Evolutionary conservation across 768 basidiomycete genomes (phyloP).

Genomic region (Mycena polygramma): DNA sequence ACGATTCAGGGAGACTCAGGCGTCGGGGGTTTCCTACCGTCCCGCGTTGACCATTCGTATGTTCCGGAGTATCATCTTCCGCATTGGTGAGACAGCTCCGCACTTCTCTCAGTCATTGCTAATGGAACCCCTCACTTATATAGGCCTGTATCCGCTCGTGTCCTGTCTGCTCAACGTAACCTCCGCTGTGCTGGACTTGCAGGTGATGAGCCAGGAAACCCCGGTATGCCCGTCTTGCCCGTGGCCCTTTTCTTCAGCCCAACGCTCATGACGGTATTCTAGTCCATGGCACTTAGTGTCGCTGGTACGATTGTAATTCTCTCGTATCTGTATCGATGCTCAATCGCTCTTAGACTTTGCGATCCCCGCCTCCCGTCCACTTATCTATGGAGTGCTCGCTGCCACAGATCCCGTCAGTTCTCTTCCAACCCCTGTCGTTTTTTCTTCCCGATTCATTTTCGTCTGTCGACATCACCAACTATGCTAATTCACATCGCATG

Average conservation of each 20-base stretch:
- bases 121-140: too few species aligned
- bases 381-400: slow-evolving; percentile 24
- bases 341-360: background rate
- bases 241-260: background rate
- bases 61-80: slow-evolving; percentile 13
- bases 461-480: too few species aligned
- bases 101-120: too few species aligned
- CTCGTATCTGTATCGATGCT: background rate
- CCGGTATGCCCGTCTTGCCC: background rate
- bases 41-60: background rate
- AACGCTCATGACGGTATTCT: background rate
- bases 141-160: slow-evolving; percentile 6
- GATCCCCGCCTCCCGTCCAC: slow-evolving; percentile 17
- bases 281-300: background rate
- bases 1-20: background rate
- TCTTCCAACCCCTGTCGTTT: background rate
- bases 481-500: too few species aligned
- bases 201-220: background rate
- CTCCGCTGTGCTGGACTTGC: slow-evolving; percentile 4
- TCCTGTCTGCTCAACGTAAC: slow-evolving; percentile 12
- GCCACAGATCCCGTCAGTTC: slow-evolving; percentile 23
- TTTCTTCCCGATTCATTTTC: too few species aligned
- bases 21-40: background rate
- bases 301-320: background rate
- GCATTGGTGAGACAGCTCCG: slow-evolving; percentile 1